These are phyloP conservation scores for Mortierella sp. DNA, from an alignment of 371 early-diverging fungal genomes.

Conservation along the genomic window DNA sequence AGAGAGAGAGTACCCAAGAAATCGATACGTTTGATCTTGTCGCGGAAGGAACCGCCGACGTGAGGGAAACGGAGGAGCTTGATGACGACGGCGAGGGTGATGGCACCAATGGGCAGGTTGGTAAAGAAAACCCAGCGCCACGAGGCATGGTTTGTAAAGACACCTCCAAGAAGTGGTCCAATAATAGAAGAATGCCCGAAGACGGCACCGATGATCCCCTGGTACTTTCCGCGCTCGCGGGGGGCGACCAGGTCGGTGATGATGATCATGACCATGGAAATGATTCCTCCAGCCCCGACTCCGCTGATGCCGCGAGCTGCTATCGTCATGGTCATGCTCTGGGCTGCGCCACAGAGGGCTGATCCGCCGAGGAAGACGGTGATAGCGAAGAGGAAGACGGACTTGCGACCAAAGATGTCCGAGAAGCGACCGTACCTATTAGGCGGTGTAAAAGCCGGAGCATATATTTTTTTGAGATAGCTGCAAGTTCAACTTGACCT, in stretches of 20 bases:
- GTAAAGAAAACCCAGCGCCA: constrained; percentile 81
- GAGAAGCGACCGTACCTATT: constrained; percentile 12
- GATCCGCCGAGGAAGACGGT: constrained; percentile 72
- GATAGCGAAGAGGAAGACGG: constrained; percentile 69
- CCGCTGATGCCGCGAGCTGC: constrained; percentile 74
- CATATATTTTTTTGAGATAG: too few relatives aligned
- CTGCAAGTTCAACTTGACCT: background rate
- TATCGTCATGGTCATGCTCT: constrained; percentile 73
- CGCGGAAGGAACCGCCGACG: constrained; percentile 42
- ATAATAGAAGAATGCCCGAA: constrained; percentile 68
- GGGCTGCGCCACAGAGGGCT: constrained; percentile 74
- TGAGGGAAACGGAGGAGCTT: constrained; percentile 56
- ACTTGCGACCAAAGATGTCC: constrained; percentile 77
- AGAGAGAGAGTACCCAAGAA: constrained; percentile 63
- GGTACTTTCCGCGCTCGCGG: constrained; percentile 60
- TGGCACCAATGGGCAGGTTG: constrained; percentile 65
- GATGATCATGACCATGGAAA: constrained; percentile 61
- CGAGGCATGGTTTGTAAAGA: constrained; percentile 66
- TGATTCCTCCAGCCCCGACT: constrained; percentile 72
- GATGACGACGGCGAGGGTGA: constrained; percentile 56
- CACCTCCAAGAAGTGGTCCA: constrained; percentile 80
- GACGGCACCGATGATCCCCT: constrained; percentile 60
- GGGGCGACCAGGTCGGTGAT: constrained; percentile 60
- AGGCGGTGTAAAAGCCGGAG: too few relatives aligned
- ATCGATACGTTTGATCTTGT: constrained; percentile 75